phyloP scores from a whole-genome alignment of 495 filamentous ascomycete genomes.

The Penicillium roqueforti region DNA sequence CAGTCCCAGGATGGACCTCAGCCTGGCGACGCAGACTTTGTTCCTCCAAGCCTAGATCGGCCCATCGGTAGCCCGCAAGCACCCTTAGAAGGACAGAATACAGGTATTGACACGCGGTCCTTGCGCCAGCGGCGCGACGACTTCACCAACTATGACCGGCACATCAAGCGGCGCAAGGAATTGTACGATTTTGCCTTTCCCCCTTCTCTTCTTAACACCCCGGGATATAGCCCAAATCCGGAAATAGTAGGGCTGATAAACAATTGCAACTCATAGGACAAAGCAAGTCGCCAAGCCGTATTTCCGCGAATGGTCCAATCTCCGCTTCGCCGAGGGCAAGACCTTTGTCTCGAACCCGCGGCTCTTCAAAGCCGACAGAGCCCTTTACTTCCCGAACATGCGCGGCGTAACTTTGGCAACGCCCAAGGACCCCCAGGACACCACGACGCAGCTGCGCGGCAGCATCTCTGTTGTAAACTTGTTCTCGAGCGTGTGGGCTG shows the following conservation, averaged over 20 bases:
- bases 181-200: conserved; percentile 49
- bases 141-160: conserved; percentile 79
- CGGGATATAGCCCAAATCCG: background rate
- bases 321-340: conserved; percentile 80
- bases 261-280: conserved; percentile 31
- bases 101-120: conserved; percentile 65
- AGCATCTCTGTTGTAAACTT: conserved; percentile 73
- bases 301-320: conserved; percentile 86
- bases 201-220: background rate
- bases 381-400: conserved; percentile 93
- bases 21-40: conserved; percentile 56
- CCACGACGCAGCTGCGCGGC: conserved; percentile 65
- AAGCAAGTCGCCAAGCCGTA: conserved; percentile 70
- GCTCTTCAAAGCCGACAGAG: conserved; percentile 67
- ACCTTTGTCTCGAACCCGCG: conserved; percentile 75
- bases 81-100: conserved; percentile 73
- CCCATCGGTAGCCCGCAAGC: conserved; percentile 77
- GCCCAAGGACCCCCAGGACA: conserved; percentile 52
- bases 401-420: conserved; percentile 66
- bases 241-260: conserved; percentile 1
- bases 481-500: conserved; percentile 79
- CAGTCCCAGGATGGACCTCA: conserved; percentile 21
- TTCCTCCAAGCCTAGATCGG: conserved; percentile 64
- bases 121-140: conserved; percentile 69
- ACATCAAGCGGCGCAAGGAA: conserved; percentile 64